phyloP scores from a whole-genome alignment of 805 yeast species.

The Hanseniaspora guilliermondii region DNA sequence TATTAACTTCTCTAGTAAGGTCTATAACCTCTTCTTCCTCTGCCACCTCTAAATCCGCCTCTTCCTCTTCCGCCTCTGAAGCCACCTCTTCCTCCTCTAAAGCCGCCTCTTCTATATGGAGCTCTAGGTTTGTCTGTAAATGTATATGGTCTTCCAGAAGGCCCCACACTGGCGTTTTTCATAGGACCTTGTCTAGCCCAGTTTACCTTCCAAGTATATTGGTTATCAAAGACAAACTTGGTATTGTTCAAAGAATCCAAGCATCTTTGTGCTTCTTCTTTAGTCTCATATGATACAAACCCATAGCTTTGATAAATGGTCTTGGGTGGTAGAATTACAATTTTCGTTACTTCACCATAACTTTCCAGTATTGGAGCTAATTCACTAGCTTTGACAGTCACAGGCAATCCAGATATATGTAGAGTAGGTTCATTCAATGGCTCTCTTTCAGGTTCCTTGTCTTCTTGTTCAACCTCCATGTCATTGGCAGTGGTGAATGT shows the following conservation, averaged over 20 bases:
- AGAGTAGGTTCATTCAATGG: conserved; percentile 27
- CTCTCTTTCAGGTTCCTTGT: conserved; percentile 23
- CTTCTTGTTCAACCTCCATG: neutral
- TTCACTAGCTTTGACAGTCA: conserved; percentile 42
- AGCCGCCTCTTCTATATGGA: neutral
- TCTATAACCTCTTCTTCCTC: conserved; percentile 15
- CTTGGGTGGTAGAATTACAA: conserved; percentile 53
- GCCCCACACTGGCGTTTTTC: conserved; percentile 13
- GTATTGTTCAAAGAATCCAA: conserved; percentile 36
- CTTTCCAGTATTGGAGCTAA: conserved; percentile 49
- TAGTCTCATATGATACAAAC: conserved; percentile 45
- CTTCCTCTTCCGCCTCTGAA: neutral
- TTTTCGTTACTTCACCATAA: conserved; percentile 47
- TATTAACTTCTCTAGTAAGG: neutral
- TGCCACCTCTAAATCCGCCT: conserved; percentile 20
- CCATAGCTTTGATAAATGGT: conserved; percentile 48
- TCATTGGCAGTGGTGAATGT: neutral
- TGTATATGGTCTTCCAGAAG: conserved; percentile 12
- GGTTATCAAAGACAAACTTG: conserved; percentile 32
- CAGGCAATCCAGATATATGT: conserved; percentile 43
- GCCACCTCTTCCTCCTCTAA: conserved; percentile 16
- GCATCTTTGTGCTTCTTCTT: conserved; percentile 44
- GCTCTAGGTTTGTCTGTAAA: neutral
- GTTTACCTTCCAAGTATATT: conserved; percentile 37
- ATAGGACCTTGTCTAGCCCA: conserved; percentile 44